Base-by-base conservation (phyloP, 2,329 filamentous ascomycete species). In the Microascus cirrosus region DNA sequence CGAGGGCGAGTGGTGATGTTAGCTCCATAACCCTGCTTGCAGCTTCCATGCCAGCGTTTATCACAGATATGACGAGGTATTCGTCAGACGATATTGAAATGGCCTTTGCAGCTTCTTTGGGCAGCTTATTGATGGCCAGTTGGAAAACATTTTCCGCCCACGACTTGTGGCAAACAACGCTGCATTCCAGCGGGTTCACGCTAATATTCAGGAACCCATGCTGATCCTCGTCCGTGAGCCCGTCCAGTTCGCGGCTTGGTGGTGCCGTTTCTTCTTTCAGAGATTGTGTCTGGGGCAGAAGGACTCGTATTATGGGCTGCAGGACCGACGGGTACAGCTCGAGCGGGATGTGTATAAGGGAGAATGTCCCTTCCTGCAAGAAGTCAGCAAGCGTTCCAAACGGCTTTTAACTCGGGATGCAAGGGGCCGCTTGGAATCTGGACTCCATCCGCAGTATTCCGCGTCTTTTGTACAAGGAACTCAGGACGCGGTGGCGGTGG, bases 181-280 rank as follows among this genome's bases (percentile, higher is more conserved):
- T 96, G 73, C 90, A 95, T 71, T 96, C 94, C 58, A 95, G 82
- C 0, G 91, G 90, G 0, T 92, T 97, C 66, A 97, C 82, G 61
- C 90, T 95, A 64, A 99, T 85, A 70, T 97, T 97, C 69, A 96
- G 81, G 71, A 99, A 97, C 52, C 85, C 84, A 71, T 94, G 87
- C 67, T 80, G 79, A 61, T 77, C 74, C 61, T 80, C 78, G 51
- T 71, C 61, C 3, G 75, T 77, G 51, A 81, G 71, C 20, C 77
- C 79, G 60, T 78, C 74, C 52, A 76, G 67, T 51, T 69, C 67
- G 54, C 69, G 67, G 60, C 73, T 67, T 55, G 70, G 66, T 4
- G 59, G 57, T 20, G 57, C 54, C 22, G 45, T 57, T 1, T 58
- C 55, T 12, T 51, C 54, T 69, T 64, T 64, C 58, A 73, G 63